Percentiles rank a stretch among this genome's conserved stretches.
These are phyloP conservation scores for Tulasnella sp. DNA, from an alignment of 768 basidiomycete species.

Conservation along the genomic window DNA sequence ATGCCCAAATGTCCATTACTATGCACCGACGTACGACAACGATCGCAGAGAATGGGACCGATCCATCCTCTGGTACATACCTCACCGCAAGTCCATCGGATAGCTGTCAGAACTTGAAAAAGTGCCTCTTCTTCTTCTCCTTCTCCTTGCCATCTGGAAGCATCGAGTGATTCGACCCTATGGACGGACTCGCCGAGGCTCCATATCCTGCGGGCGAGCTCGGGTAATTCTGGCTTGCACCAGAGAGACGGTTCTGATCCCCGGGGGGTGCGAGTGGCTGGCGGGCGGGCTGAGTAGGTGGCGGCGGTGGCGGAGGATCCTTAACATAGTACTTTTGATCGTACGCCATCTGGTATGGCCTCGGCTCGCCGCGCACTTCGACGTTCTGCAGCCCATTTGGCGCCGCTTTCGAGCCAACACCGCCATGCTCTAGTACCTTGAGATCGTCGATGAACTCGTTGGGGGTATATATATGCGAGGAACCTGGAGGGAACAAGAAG, in stretches of 20 bases:
- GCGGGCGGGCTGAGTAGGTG: conserved; percentile 27
- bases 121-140: conserved; percentile 67
- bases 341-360: conserved; percentile 63
- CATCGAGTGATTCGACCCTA: not conserved
- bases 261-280: conserved; percentile 27
- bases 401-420: conserved; percentile 62
- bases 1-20: too few relatives aligned
- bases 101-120: conserved; percentile 47
- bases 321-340: conserved; percentile 66
- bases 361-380: conserved; percentile 34
- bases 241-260: conserved; percentile 40
- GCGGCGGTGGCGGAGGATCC: conserved; percentile 48
- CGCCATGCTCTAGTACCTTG: conserved; percentile 76
- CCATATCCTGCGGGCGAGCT: conserved; percentile 30
- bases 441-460: conserved; percentile 78
- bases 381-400: conserved; percentile 25
- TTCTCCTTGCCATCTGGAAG: conserved; percentile 35
- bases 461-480: conserved; percentile 79
- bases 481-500: conserved; percentile 43
- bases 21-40: too few relatives aligned
- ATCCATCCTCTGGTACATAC: too few relatives aligned
- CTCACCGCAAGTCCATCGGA: too few relatives aligned
- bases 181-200: conserved; percentile 22
- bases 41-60: too few relatives aligned
- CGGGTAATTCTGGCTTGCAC: conserved; percentile 39